Evolutionary conservation across 1,284 basidiomycete genomes (phyloP), one percentile per base, ranked within the genome.

Genomic region (Leucoagaricus sp.): DNA sequence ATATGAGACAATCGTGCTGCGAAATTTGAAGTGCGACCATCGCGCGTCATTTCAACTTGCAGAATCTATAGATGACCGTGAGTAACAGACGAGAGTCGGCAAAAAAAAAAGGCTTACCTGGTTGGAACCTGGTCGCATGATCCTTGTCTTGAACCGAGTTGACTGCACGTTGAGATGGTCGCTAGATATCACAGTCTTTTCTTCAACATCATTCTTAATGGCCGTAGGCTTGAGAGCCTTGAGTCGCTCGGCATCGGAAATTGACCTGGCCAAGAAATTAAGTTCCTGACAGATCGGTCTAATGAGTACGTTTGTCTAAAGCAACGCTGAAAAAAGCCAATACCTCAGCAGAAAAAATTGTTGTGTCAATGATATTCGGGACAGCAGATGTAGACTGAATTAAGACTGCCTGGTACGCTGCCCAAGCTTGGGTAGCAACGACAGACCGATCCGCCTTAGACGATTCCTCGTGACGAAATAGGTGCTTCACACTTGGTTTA

Each of bases 371-470:
- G 17, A 38, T 26, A 40, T 31, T 55, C 28, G 44, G 49, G 2
- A 19, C 13, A 19, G 15, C n/a, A 7, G 6, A 13, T 28, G 26
- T 25, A 7, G 17, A 10, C 8, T 45, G 36, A 49, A 25, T 13
- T 7, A 33, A n/a, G 36, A 34, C 31, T 19, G 46, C 28, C 19
- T 56, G 49, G 57, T 65, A 74, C 1, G 78, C 73, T 2, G 69
- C 69, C 81, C 80, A 84, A 3, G 82, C 79, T 51, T 74, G 72
- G 15, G 73, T 58, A 0, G 74, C 77, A n/a, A 71, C 67, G 25
- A 45, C 40, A 29, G 64, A 51, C 2, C 50, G 40, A 1, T 59
- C 28, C 10, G 61, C 48, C 1, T 56, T 60, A 8, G 54, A 46
- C 8, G 56, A 56, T 49, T 68, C 60, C 26, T 67, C 63, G n/a